These are phyloP conservation scores for Exidia glandulosa DNA, from an alignment of 768 basidiomycete species.

Conservation along the genomic window DNA sequence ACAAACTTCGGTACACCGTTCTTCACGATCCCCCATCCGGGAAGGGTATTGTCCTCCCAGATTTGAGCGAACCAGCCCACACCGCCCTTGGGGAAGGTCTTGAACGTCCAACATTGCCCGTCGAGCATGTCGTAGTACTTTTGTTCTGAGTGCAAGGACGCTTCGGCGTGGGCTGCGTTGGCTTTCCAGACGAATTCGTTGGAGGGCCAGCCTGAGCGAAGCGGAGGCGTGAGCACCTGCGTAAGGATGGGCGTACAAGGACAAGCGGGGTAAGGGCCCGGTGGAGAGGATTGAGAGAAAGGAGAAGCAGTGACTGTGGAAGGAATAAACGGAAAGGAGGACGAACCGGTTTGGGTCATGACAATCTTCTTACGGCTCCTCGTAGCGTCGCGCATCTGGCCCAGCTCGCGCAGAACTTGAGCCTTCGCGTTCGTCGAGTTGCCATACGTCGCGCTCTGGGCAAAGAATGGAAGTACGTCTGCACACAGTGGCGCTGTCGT, in stretches of 20 bases:
- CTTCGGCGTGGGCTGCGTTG: not conserved
- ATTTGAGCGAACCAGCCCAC: constrained; percentile 79
- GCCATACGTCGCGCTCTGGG: constrained; percentile 44
- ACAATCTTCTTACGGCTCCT: constrained; percentile 57
- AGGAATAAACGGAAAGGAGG: no score
- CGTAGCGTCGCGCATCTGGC: constrained; percentile 40
- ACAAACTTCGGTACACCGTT: constrained; percentile 46
- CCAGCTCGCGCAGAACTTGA: constrained; percentile 42
- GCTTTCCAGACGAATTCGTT: not conserved
- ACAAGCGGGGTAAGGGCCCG: no score
- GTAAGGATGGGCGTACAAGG: no score
- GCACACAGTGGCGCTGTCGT: not conserved
- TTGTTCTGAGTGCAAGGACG: constrained; percentile 18
- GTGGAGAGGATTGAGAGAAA: no score
- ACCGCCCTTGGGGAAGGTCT: constrained; percentile 46
- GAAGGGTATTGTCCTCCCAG: constrained; percentile 53
- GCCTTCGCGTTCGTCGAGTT: constrained; percentile 42
- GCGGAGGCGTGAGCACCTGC: not conserved
- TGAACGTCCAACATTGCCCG: constrained; percentile 49
- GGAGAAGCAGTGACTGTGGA: no score
- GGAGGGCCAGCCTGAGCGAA: not conserved
- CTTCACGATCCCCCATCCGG: constrained; percentile 55
- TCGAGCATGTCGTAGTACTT: constrained; percentile 58
- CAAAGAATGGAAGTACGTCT: constrained; percentile 53
- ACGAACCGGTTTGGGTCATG: constrained; percentile 24